Base-by-base conservation (phyloP, 139 green algal species). In the Coccomyxa sp. region DNA sequence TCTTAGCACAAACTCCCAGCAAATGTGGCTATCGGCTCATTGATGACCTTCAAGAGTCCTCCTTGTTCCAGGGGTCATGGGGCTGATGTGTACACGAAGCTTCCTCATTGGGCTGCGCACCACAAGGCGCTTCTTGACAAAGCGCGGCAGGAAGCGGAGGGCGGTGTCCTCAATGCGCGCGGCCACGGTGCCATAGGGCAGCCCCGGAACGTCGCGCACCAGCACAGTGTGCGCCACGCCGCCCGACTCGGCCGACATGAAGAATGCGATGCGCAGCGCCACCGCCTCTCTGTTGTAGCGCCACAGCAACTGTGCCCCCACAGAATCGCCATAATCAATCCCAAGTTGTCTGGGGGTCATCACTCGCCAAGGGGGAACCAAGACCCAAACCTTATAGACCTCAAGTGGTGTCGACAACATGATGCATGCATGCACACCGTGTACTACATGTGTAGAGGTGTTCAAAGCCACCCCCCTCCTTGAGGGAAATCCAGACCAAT, bases 241-340 rank as follows among this genome's bases (percentile, higher is more conserved):
- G 31, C 91, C 90, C 0, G 77, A 67, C 0, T 84, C 85, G 67
- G 83, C 28, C 38, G 82, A 93, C 81, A 87, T 89, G 27, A 95
- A 87, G 84, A 90, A 93, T 81, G 87, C 84, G 28, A 95, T 91
- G 58, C 92, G 88, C 81, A 95, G 77, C n/a, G 90, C 82, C 67
- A 91, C 84, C 7, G 85, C 88, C 87, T 94, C 86, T 25, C 85
- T 85, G 86, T 90, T 93, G 87, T 91, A 95, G 14, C 77, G 80
- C 85, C 86, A 93, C 76, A 94, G 82, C 38, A 88, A 58, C 87
- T 91, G 79, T 59, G 38, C 60, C 16, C 17, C 76, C 82, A 78
- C 28, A 66, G 38, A 51, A 11, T 18, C 7, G n/a, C 3, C 38
- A 51, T 51, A 7, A 11, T 7, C 38, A 51, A 3, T 51, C 38